Evolutionary conservation across 345 rosid species (phyloP).

Genomic region (Dimocarpus longan): DNA sequence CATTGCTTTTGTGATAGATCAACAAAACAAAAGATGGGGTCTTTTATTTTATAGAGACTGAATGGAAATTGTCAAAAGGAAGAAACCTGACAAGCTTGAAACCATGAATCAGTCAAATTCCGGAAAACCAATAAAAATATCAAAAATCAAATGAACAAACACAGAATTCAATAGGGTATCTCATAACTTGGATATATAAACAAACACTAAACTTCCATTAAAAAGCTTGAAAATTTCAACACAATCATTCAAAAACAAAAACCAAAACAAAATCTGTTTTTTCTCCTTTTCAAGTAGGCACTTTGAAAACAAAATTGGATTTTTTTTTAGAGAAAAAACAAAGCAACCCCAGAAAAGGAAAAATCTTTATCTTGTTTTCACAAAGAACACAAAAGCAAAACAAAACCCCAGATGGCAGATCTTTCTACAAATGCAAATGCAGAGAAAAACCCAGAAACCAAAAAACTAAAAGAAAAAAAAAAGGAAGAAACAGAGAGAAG

Average conservation of each 20-base stretch:
- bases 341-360: slow-evolving; percentile 15
- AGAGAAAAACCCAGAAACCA: slow-evolving; percentile 9
- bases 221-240: not conserved
- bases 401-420: slow-evolving; percentile 23
- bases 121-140: slow-evolving; percentile 27
- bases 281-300: slow-evolving; percentile 4
- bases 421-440: slow-evolving; percentile 2
- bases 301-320: slow-evolving; percentile 1
- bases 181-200: slow-evolving; percentile 4
- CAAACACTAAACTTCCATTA: slow-evolving; percentile 14
- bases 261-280: not conserved
- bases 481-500: not conserved
- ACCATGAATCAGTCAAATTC: slow-evolving; percentile 51
- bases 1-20: slow-evolving; percentile 47
- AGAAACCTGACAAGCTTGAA: slow-evolving; percentile 33
- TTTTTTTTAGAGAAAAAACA: not conserved
- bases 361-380: not conserved
- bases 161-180: slow-evolving; percentile 6
- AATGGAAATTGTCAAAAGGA: slow-evolving; percentile 31
- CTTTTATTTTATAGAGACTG: slow-evolving; percentile 10
- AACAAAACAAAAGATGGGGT: not conserved
- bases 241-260: not conserved
- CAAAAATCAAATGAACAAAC: slow-evolving; percentile 13
- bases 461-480: not conserved
- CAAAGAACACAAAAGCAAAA: not conserved